Base-by-base conservation (phyloP, 2,329 filamentous ascomycete species). In the Epichloe typhina region DNA sequence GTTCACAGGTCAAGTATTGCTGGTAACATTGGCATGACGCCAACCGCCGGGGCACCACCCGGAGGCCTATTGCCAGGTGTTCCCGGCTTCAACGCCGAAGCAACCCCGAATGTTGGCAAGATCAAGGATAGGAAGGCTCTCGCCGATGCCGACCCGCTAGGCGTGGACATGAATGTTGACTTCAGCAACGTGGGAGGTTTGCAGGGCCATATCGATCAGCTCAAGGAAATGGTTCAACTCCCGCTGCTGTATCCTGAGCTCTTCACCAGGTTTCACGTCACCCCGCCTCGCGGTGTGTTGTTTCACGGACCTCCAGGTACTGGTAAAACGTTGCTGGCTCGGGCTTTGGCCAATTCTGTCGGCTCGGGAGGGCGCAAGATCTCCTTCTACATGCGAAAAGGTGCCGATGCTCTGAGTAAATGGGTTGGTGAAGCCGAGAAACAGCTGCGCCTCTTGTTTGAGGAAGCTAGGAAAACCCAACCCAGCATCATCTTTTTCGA, bases 401-500 rank as follows among this genome's bases (percentile, higher is more conserved):
- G 93, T 64, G 94, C 93, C 23, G 93, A 98, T 75, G 90, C 90
- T 15, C 73, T 98, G 55, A 96, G 90, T 68, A 98, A 98, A 69
- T 98, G 93, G 93, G 93, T 98, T 49, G 93, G 93, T 63, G 93
- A 98, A 68, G 93, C 94, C 9, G 93, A 98, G 69, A 85, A 91
- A 68, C 93, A 98, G 64, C 79, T 98, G 50, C 83, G 93, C 44
- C 72, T 97, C 52, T 76, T 98, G 5, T 98, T 98, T 57, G 93
- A 97, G 60, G 93, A 98, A 68, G 93, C 93, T 15, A 80, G 91
- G 54, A 93, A 89, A 65, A 97, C 86, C 1, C 93, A 98, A 62
- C 93, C 93, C 0, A 97, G 91, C 66, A 98, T 98, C 67, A 98
- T 98, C 66, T 98, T 98, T 72, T 97, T 98, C 59, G 93, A 98